These are phyloP conservation scores for Trichoderma koningii DNA, from an alignment of 2,329 filamentous ascomycete genomes.

Conservation along the genomic window DNA sequence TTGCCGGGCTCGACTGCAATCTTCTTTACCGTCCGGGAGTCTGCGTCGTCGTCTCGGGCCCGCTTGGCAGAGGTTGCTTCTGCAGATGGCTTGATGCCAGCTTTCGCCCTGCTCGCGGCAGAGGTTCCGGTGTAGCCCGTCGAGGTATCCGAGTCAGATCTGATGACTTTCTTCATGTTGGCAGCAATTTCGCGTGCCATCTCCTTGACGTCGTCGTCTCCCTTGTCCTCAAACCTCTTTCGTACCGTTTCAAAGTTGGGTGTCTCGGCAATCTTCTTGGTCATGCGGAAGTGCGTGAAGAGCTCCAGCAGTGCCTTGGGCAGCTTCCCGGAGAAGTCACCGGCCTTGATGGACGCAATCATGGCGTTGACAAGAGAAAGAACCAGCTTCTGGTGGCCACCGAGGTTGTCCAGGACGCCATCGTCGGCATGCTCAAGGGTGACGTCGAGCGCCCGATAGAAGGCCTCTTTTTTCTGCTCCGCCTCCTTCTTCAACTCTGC, in stretches of 20 bases:
- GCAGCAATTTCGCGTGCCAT: constrained; percentile 60
- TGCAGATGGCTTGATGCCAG: constrained; percentile 37
- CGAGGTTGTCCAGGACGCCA: constrained; percentile 59
- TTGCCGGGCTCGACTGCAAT: constrained; percentile 45
- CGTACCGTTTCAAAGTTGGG: constrained; percentile 67
- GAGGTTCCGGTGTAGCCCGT: constrained; percentile 46
- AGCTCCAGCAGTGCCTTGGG: constrained; percentile 61
- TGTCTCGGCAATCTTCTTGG: constrained; percentile 62
- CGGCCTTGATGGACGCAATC: constrained; percentile 55
- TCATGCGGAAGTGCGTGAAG: constrained; percentile 63
- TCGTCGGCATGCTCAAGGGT: constrained; percentile 58
- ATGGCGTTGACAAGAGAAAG: constrained; percentile 56
- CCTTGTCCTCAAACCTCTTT: constrained; percentile 64
- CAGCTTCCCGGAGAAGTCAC: constrained; percentile 55
- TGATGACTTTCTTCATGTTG: constrained; percentile 48
- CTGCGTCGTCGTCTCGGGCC: constrained; percentile 45
- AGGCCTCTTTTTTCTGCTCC: constrained; percentile 49
- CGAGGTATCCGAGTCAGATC: constrained; percentile 40
- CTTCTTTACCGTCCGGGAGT: constrained; percentile 47
- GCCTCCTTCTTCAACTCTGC: constrained; percentile 46
- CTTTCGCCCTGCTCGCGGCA: constrained; percentile 43
- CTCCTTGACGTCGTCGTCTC: constrained; percentile 64
- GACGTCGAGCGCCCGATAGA: constrained; percentile 55
- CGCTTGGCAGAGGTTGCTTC: constrained; percentile 41
- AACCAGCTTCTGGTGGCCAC: constrained; percentile 59